These are phyloP conservation scores for Leucogyrophana mollusca DNA, from an alignment of 768 basidiomycete species.

Conservation along the genomic window DNA sequence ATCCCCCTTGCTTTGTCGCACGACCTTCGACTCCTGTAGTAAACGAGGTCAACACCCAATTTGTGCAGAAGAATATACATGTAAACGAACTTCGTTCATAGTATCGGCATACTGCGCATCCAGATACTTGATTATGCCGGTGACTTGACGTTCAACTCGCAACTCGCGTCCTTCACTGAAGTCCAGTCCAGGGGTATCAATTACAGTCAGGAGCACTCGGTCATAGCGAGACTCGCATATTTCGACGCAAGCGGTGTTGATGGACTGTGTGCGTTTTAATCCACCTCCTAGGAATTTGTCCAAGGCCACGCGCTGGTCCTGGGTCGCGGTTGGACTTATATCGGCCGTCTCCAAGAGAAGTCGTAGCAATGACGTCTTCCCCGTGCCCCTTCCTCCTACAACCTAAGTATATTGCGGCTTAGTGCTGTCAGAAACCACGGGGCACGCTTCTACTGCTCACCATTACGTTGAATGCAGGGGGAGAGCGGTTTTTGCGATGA, in stretches of 20 bases:
- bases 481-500: constrained; percentile 62
- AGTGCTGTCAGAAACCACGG: constrained; percentile 1
- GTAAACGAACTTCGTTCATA: constrained; percentile 67
- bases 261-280: constrained; percentile 57
- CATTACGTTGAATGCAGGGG: constrained; percentile 88
- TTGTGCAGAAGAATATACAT: background rate
- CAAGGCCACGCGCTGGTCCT: constrained; percentile 66
- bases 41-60: constrained; percentile 2
- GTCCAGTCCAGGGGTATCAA: constrained; percentile 85
- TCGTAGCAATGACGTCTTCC: constrained; percentile 81
- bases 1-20: constrained; percentile 84
- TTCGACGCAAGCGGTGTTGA: constrained; percentile 72
- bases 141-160: constrained; percentile 77
- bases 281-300: constrained; percentile 63
- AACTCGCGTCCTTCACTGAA: constrained; percentile 72
- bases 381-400: constrained; percentile 76
- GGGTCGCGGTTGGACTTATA: constrained; percentile 72
- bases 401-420: constrained; percentile 45
- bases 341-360: constrained; percentile 84
- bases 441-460: constrained; percentile 34
- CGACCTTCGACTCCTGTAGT: constrained; percentile 80
- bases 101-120: constrained; percentile 84
- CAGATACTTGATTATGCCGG: constrained; percentile 69
- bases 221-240: constrained; percentile 84
- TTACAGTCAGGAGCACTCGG: constrained; percentile 73